These are phyloP conservation scores for Mortierella sp. DNA, from an alignment of 371 early-diverging fungal genomes.

Conservation along the genomic window DNA sequence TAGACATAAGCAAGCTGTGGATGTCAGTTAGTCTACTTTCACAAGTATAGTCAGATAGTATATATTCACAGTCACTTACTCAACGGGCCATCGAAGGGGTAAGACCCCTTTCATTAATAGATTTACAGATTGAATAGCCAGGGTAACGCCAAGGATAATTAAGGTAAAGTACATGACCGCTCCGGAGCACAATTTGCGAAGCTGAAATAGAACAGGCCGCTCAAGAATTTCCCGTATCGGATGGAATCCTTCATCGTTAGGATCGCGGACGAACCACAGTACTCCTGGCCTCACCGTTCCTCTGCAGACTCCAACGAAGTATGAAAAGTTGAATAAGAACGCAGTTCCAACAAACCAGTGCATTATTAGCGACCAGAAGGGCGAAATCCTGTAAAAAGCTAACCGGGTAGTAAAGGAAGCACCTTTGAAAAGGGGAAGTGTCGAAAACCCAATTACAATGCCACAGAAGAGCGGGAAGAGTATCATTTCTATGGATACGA, in stretches of 20 bases:
- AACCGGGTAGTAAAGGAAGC: constrained; percentile 66
- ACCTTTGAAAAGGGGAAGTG: constrained; percentile 74
- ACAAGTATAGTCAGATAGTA: not conserved
- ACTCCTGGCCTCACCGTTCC: constrained; percentile 88
- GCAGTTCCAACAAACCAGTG: constrained; percentile 94
- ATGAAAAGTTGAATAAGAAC: constrained; percentile 92
- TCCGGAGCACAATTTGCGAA: constrained; percentile 83
- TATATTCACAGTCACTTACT: constrained; percentile 53
- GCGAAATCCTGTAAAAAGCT: constrained; percentile 66
- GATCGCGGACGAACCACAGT: constrained; percentile 97
- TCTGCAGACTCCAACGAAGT: constrained; percentile 81
- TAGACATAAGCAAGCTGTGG: constrained; percentile 37
- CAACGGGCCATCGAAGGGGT: constrained; percentile 65
- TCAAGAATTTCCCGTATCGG: constrained; percentile 92
- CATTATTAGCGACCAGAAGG: constrained; percentile 77
- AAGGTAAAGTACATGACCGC: constrained; percentile 81
- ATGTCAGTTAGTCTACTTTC: constrained; percentile 45
- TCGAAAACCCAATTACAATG: constrained; percentile 78
- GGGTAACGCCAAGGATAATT: constrained; percentile 77
- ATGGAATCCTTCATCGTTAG: constrained; percentile 93
- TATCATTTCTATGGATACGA: constrained; percentile 86
- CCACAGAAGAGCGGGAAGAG: constrained; percentile 92
- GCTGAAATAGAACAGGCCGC: constrained; percentile 75
- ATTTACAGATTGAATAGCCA: constrained; percentile 60
- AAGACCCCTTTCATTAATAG: constrained; percentile 53